Percentiles rank a stretch among this genome's conserved stretches.
phyloP scores from a whole-genome alignment of 2,329 filamentous ascomycete species.

The Clarireedia sp. region DNA sequence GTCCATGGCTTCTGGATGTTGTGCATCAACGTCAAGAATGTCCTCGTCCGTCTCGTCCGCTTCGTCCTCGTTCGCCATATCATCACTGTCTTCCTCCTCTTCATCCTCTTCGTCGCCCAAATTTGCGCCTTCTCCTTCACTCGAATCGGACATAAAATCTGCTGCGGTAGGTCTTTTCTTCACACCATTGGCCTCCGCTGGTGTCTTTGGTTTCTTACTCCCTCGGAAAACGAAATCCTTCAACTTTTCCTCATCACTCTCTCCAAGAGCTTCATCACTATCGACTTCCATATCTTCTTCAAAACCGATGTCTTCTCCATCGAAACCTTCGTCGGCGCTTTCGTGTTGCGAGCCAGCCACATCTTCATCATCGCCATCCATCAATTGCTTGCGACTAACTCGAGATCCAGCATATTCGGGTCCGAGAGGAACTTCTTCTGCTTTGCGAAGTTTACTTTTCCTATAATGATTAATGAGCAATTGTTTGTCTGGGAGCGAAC shows the following conservation, averaged over 20 bases:
- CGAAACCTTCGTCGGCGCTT: conserved; percentile 23
- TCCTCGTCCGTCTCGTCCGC: conserved; percentile 29
- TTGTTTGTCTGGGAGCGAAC: not conserved
- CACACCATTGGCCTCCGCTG: conserved; percentile 23
- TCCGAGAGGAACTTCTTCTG: conserved; percentile 60
- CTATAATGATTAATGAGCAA: conserved; percentile 32
- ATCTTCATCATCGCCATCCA: conserved; percentile 46
- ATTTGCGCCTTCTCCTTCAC: conserved; percentile 29
- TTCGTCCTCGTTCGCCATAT: conserved; percentile 13
- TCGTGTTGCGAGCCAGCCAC: conserved; percentile 26
- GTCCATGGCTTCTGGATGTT: conserved; percentile 29
- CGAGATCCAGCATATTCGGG: conserved; percentile 72
- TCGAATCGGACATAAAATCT: conserved; percentile 46
- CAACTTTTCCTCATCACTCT: conserved; percentile 78
- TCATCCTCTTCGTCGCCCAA: conserved; percentile 22
- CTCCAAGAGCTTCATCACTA: conserved; percentile 65
- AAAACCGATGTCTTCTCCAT: conserved; percentile 48
- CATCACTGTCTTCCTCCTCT: conserved; percentile 27
- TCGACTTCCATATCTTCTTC: conserved; percentile 52
- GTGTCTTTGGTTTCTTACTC: conserved; percentile 42
- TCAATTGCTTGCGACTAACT: conserved; percentile 61
- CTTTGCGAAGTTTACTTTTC: conserved; percentile 76
- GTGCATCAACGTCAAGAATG: conserved; percentile 26
- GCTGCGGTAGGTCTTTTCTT: conserved; percentile 42
- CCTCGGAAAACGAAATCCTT: conserved; percentile 61